Evolutionary conservation across 345 rosid genomes (phyloP), one percentile per base, ranked within the genome.

Genomic region (Populus nigra): DNA sequence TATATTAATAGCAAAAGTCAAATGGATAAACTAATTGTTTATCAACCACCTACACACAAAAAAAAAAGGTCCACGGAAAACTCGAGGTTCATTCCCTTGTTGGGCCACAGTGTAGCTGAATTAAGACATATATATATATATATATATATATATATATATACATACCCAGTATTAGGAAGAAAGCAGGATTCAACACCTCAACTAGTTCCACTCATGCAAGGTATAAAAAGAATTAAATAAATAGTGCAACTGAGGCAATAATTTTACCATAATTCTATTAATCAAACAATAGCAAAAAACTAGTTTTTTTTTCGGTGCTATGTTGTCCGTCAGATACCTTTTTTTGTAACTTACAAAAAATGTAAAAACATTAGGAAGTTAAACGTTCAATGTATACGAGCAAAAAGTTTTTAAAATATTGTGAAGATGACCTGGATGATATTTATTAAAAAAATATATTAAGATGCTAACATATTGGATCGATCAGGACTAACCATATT

Each of bases 391-490:
- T 38, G 8, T 6, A 25, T 38, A 39, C 9, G 1, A 39, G 1
- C 2, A 5, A 36, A 41, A 12, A 41, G 9, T 9, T 41, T 41
- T 41, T 9, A 41, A 36, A 41, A 41, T 2, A 41, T 41, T 41
- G 0, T 8, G 3, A 41, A 9, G 45, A 41, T 41, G 0, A 9
- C 13, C 45, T 10, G 45, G 0, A 10, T 10, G 11, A 2, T 41
- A 41, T 41, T 0, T 9, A 1, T 9, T 2, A 8, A 41, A 8
- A 41, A 41, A 41, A 41, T 10, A 10, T 41, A 41, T 41, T 41
- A 0, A 10, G 1, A 39, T 2, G 0, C 0, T 39, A 10, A 8
- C 0, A 2, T 0, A 39, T 39, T 39, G 0, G 0, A 41, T 41
- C 3, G 12, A 41, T 0, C 0, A 41, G 0, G 3, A 3, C 11